A percentile compares a stretch with the other conserved stretches of the same genome.
These are phyloP conservation scores for Venustampulla echinocandica DNA, from an alignment of 495 filamentous ascomycete species.

Conservation along the genomic window DNA sequence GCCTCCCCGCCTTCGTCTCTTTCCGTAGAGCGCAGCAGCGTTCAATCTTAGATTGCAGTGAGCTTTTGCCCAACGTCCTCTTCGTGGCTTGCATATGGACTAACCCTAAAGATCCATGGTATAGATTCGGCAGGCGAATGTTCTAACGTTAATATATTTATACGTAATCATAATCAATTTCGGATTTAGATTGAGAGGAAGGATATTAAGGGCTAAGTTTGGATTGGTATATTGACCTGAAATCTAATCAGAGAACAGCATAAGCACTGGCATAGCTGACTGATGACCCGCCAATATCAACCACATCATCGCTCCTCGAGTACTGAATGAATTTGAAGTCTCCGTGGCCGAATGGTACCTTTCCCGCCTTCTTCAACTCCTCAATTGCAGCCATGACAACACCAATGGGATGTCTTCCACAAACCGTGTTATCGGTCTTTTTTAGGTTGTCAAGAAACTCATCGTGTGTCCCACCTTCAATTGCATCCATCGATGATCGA, in stretches of 20 bases:
- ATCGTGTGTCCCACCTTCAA: conserved; percentile 62
- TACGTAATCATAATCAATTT: too few relatives aligned
- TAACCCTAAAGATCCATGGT: too few relatives aligned
- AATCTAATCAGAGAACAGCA: conserved; percentile 44
- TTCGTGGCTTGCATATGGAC: too few relatives aligned
- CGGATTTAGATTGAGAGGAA: too few relatives aligned
- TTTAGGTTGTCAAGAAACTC: conserved; percentile 59
- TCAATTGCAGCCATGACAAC: conserved; percentile 87
- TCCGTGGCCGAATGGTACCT: conserved; percentile 20
- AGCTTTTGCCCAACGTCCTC: too few relatives aligned
- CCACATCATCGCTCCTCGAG: conserved; percentile 77
- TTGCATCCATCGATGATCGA: conserved; percentile 69
- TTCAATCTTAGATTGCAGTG: too few relatives aligned
- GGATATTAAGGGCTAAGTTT: too few relatives aligned
- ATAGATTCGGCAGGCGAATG: too few relatives aligned
- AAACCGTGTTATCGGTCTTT: conserved; percentile 83
- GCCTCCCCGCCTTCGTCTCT: too few relatives aligned
- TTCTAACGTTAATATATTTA: too few relatives aligned
- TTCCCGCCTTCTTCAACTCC: conserved; percentile 30
- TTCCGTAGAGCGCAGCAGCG: too few relatives aligned
- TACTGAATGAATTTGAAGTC: conserved; percentile 83
- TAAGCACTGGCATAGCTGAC: conserved; percentile 91
- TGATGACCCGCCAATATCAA: conserved; percentile 65
- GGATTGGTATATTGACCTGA: too few relatives aligned
- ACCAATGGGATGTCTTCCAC: conserved; percentile 91